Conservation (phyloP, 2,329 filamentous ascomycete genomes). For the Albophoma yamanashiensis region DNA sequence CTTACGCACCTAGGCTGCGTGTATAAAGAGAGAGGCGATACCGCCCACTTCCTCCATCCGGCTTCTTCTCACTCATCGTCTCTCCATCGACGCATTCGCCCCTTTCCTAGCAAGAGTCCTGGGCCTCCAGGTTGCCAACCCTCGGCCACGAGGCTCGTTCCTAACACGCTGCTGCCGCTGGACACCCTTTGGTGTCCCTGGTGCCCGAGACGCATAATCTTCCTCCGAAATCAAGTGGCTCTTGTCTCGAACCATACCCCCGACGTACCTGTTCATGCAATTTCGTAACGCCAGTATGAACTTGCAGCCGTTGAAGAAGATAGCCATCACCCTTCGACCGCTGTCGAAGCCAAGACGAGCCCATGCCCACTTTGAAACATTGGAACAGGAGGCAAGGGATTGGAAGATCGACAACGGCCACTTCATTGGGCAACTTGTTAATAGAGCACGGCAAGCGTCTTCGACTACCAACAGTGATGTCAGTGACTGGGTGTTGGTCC, state of each 20-base stretch:
- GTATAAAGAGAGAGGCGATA: background rate
- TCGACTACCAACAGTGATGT: background rate
- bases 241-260: background rate
- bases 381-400: background rate
- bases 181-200: background rate
- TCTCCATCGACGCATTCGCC: background rate
- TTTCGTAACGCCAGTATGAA: background rate
- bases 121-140: background rate
- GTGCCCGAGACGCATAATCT: background rate
- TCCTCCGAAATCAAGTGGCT: background rate
- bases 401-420: background rate
- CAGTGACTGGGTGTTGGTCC: constrained; percentile 1
- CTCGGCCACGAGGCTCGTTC: background rate
- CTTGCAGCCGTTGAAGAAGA: background rate
- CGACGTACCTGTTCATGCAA: background rate
- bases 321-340: background rate
- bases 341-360: background rate
- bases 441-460: background rate
- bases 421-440: background rate
- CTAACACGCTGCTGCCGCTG: background rate
- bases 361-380: background rate
- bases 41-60: background rate
- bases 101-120: background rate
- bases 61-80: background rate
- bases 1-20: background rate